Base-by-base conservation (phyloP, 2,329 filamentous ascomycete species). In the Metarhizium album region DNA sequence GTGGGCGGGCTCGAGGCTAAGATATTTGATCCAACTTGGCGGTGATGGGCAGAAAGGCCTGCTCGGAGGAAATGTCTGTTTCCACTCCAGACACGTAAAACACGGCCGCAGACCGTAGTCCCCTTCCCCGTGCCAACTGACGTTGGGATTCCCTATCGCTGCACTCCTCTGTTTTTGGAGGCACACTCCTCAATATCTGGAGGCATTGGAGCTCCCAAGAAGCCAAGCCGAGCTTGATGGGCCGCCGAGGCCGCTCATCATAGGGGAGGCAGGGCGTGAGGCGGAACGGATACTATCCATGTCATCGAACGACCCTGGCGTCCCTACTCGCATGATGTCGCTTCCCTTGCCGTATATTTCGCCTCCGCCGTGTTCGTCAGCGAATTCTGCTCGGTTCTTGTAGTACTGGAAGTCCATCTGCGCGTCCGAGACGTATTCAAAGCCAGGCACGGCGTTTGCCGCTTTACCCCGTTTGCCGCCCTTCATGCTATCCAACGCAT, bases 321-420 rank as follows among this genome's bases (percentile, higher is more conserved):
- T 86, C 18, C 75, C 79, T 0, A 83, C 78, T 1, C 84, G 74
- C 16, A 76, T 66, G 2, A 83, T 68, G 54, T 86, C 84, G 23
- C 72, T 69, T 2, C 76, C 67, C 14, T 71, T 74, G 3, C 84
- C 85, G 55, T 79, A 84, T 6, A 84, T 72, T 31, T 80, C 78
- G 22, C 86, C 86, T 4, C 86, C 90, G n/a, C 89, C 89, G 57
- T 90, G 86, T 50, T 93, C 87, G 11, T 90, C 84, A 1, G 83
- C 82, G 68, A 97, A 96, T 58, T 96, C 91, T 2, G 87, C 79
- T 1, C 89, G 78, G 66, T 95, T 85, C 68, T 95, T 96, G 75
- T 84, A 97, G 69, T 89, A 91, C 54, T 89, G 83, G 63, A 94
- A 95, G 64, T 95, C 90, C 67, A 95, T 83, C 46, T 89, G 82